phyloP scores from a whole-genome alignment of 2,329 filamentous ascomycete genomes.

The Sporothrix dimorphospora region DNA sequence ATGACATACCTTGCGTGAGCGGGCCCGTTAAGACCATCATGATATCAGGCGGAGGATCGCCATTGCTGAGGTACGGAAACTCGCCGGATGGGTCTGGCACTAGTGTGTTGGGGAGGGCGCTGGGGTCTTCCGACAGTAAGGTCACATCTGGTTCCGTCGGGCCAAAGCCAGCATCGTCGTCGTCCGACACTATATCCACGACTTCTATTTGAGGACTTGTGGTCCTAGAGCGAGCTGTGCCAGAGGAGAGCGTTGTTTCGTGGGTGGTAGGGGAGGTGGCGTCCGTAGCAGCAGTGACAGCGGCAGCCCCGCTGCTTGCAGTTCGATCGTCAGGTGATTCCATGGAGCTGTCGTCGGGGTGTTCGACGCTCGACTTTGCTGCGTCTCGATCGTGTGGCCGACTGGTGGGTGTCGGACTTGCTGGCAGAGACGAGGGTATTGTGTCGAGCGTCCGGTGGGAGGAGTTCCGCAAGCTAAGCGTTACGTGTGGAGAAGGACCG shows the following conservation, averaged over 20 bases:
- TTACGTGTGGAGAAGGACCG: conserved; percentile 45
- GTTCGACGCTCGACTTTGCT: conserved; percentile 34
- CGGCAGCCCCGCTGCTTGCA: conserved; percentile 32
- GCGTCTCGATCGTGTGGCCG: conserved; percentile 23
- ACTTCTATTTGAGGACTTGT: conserved; percentile 52
- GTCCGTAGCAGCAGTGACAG: conserved; percentile 35
- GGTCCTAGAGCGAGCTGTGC: conserved; percentile 45
- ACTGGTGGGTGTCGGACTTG: conserved; percentile 26
- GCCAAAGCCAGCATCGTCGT: conserved; percentile 38
- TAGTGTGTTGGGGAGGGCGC: conserved; percentile 32
- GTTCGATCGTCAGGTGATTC: conserved; percentile 44
- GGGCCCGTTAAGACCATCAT: conserved; percentile 37
- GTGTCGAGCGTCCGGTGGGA: conserved; percentile 45
- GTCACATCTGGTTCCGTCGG: conserved; percentile 34
- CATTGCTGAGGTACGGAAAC: conserved; percentile 50
- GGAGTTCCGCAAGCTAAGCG: conserved; percentile 60
- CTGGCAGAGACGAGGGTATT: conserved; percentile 48
- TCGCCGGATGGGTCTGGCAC: conserved; percentile 48
- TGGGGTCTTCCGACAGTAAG: conserved; percentile 32
- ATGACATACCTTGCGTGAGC: conserved; percentile 36
- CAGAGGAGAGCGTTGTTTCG: conserved; percentile 29
- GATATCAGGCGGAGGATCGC: conserved; percentile 39
- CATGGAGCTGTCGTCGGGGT: conserved; percentile 45
- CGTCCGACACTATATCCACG: conserved; percentile 46
- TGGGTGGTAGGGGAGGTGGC: neutral